Conservation (phyloP, 1,284 basidiomycete genomes). For the Rhizoctonia solani region DNA sequence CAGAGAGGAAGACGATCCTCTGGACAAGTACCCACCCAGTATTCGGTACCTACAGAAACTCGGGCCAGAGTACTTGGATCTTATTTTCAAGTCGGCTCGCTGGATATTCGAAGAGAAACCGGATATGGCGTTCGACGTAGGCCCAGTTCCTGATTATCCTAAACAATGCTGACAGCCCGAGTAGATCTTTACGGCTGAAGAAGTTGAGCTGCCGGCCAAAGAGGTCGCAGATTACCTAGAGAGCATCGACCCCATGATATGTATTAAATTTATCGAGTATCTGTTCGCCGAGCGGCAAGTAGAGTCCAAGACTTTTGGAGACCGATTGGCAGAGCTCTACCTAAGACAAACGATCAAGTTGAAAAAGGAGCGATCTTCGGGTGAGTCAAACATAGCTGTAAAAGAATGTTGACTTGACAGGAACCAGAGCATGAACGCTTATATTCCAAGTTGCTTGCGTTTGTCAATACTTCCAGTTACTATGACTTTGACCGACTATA, state of each 20-base stretch:
- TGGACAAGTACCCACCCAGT: constrained; percentile 82
- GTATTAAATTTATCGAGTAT: constrained; percentile 84
- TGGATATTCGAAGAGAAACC: constrained; percentile 84
- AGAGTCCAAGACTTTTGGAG: constrained; percentile 71
- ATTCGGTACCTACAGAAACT: constrained; percentile 91
- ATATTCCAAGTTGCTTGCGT: constrained; percentile 74
- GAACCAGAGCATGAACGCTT: constrained; percentile 52
- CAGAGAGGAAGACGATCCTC: constrained; percentile 74
- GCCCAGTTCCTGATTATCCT: constrained; percentile 26
- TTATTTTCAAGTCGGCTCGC: constrained; percentile 76
- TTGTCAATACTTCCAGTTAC: constrained; percentile 71
- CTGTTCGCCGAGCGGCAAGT: constrained; percentile 78
- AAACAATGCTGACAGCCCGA: neutral
- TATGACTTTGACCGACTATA: constrained; percentile 84
- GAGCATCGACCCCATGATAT: constrained; percentile 65
- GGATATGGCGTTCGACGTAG: constrained; percentile 75
- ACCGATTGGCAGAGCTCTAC: constrained; percentile 86
- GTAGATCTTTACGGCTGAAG: constrained; percentile 94
- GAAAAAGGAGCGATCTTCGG: constrained; percentile 53
- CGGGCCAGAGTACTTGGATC: constrained; percentile 75
- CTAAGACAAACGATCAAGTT: constrained; percentile 60
- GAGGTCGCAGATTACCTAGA: constrained; percentile 80
- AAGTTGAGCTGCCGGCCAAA: constrained; percentile 81
- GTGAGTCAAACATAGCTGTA: constrained; percentile 57
- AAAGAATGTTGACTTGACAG: neutral